Conservation (phyloP, 306 rosid genomes). For the Canavalia gladiata region DNA sequence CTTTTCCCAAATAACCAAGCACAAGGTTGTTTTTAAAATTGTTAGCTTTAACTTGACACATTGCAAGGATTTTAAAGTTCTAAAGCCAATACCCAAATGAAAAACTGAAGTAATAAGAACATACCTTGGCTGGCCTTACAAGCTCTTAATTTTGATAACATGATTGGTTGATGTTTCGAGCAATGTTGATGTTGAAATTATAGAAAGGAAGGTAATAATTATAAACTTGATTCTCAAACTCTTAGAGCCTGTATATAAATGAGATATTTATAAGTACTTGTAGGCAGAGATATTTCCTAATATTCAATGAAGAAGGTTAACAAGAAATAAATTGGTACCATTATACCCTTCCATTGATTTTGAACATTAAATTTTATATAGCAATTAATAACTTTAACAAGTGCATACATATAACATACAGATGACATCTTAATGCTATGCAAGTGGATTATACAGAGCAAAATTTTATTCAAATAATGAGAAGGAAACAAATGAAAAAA, state of each 20-base stretch:
- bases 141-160: constrained; percentile 54
- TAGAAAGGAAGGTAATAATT: neutral
- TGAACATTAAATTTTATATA: no score
- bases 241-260: neutral
- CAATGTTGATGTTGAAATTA: constrained; percentile 22
- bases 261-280: neutral
- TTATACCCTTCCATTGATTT: no score
- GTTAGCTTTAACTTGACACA: neutral
- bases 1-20: neutral
- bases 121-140: constrained; percentile 45
- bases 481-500: no score
- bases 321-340: neutral
- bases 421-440: no score
- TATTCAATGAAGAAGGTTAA: neutral
- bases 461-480: no score
- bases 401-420: no score
- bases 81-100: neutral
- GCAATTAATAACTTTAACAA: no score
- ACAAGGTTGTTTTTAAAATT: neutral
- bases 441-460: no score
- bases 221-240: neutral
- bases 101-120: constrained; percentile 25
- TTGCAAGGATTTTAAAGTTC: neutral
- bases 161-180: constrained; percentile 39
- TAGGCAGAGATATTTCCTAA: neutral